Evolutionary conservation across 495 filamentous ascomycete genomes (phyloP).

Genomic region (Aspergillus ellipticus): DNA sequence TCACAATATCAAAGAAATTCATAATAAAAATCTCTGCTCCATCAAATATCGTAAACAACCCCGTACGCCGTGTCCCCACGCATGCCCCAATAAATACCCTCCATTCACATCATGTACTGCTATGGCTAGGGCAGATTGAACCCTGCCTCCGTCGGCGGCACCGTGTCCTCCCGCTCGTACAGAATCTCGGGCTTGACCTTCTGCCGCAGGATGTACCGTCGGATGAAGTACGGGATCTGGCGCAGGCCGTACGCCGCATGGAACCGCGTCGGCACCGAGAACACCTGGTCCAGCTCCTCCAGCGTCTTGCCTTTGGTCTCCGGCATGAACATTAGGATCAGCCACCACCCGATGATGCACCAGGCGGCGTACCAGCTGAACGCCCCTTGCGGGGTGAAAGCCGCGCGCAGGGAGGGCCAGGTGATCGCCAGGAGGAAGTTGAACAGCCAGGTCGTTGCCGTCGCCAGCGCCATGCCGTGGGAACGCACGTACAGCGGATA

Average conservation of each 20-base stretch:
- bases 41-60: too few relatives aligned
- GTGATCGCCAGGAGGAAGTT: conserved; percentile 65
- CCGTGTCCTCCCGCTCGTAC: conserved; percentile 35
- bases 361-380: conserved; percentile 57
- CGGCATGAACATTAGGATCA: conserved; percentile 35
- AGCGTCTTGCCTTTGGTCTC: conserved; percentile 45
- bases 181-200: conserved; percentile 35
- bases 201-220: conserved; percentile 40
- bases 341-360: conserved; percentile 39
- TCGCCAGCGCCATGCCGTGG: conserved; percentile 56
- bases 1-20: too few relatives aligned
- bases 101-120: too few relatives aligned
- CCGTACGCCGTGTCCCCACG: too few relatives aligned
- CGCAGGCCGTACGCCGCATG: conserved; percentile 43
- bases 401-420: conserved; percentile 53
- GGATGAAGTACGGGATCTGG: conserved; percentile 47
- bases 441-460: conserved; percentile 48
- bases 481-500: conserved; percentile 72
- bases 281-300: conserved; percentile 48
- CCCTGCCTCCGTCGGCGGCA: conserved; percentile 17
- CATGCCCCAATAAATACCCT: too few relatives aligned
- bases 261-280: conserved; percentile 47
- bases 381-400: conserved; percentile 56
- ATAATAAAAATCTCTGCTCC: too few relatives aligned
- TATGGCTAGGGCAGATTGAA: conserved; percentile 26